Evolutionary conservation across 1,139 yeast genomes (phyloP), one percentile per base, ranked within the genome.

Genomic region (Hyphopichia fennica): DNA sequence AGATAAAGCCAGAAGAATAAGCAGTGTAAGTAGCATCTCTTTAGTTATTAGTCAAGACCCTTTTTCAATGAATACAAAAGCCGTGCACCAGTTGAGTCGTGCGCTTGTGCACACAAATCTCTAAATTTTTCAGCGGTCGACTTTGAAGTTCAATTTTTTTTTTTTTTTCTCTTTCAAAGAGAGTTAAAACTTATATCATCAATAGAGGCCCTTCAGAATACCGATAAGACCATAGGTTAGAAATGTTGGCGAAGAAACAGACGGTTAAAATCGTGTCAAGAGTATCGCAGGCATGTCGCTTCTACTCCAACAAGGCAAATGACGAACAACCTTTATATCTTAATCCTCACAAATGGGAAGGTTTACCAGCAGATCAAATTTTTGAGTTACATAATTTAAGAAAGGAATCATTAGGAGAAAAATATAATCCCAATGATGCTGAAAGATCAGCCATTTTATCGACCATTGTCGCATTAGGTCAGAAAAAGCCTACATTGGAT

Each of bases 301-400:
- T 44, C 32, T 54, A 53, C 40, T 52, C 58, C 37, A 16, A 23
- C 22, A 36, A 19, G n/a, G 35, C 18, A 7, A 10, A 47, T 49
- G 31, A 39, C 36, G 47, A 41, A 37, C 49, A 46, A 22, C 60
- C 71, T 14, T 63, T 72, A 39, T 72, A 63, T 48, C 69, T 74
- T 48, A 72, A 79, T 46, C 95, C 95, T 4, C 80, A 79, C 45
- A 72, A 77, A 39, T 85, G 95, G 95, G 67, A 73, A 44, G 86
- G 84, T 0, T 67, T 84, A 43, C 84, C 87, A 16, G 78, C 87
- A 9, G 81, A 81, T 46, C 72, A 76, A 50, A 78, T 85, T 41
- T 72, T 84, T 47, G 77, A 77, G 47, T 69, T 85, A 47, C 87
- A 81, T 57, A 69, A 78, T 51, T 69, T 79, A 51, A 74, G 93